phyloP scores from a whole-genome alignment of 208 protist genomes.

The Trypanosoma brucei region DNA sequence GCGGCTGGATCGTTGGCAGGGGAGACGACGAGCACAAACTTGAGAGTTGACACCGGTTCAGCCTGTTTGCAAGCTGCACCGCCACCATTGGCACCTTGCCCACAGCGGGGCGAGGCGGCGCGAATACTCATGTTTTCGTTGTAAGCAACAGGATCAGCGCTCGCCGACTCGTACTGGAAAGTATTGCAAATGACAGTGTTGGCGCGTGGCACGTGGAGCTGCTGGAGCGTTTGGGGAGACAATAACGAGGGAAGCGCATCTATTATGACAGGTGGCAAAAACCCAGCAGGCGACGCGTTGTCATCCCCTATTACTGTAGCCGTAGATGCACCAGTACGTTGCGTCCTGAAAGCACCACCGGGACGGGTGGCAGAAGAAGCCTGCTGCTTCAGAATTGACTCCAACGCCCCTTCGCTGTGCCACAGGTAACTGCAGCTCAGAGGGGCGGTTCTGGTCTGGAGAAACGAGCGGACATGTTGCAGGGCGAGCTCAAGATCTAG shows the following conservation, averaged over 20 bases:
- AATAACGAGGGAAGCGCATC: slow-evolving; percentile 32
- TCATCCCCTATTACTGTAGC: slow-evolving; percentile 13
- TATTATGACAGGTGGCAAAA: slow-evolving; percentile 74
- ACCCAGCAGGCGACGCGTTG: slow-evolving; percentile 35
- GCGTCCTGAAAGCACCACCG: not conserved
- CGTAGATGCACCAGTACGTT: not conserved
- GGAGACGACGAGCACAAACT: slow-evolving; percentile 54
- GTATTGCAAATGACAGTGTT: slow-evolving; percentile 68
- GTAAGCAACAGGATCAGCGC: not conserved
- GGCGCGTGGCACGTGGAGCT: slow-evolving; percentile 54
- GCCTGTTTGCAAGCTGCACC: not conserved
- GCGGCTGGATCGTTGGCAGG: slow-evolving; percentile 45
- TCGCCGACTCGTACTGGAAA: slow-evolving; percentile 15
- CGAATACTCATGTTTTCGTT: slow-evolving; percentile 3
- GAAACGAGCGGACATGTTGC: slow-evolving; percentile 42
- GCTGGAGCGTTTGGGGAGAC: slow-evolving; percentile 24
- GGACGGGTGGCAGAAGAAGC: slow-evolving; percentile 1
- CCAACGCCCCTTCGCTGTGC: slow-evolving; percentile 47
- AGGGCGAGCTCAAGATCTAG: slow-evolving; percentile 62
- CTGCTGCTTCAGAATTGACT: slow-evolving; percentile 25
- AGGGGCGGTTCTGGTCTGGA: slow-evolving; percentile 53
- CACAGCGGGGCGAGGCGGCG: too few relatives aligned
- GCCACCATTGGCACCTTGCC: too few relatives aligned
- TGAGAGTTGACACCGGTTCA: slow-evolving; percentile 6
- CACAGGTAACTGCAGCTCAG: slow-evolving; percentile 70